These are phyloP conservation scores for Teunomyces gatunensis DNA, from an alignment of 805 yeast species.

Conservation along the genomic window DNA sequence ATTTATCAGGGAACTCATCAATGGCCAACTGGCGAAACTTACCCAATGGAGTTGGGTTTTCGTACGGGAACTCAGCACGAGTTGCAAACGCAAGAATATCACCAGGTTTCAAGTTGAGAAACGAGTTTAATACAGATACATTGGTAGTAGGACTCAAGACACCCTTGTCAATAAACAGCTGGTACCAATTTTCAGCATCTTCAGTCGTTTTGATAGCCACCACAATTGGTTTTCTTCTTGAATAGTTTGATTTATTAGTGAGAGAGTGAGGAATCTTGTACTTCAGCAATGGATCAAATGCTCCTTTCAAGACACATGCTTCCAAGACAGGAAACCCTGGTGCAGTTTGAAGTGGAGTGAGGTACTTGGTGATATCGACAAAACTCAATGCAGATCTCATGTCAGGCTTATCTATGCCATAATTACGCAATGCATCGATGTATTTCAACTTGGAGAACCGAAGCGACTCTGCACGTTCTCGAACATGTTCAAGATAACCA, in stretches of 20 bases:
- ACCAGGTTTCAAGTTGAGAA: conserved; percentile 53
- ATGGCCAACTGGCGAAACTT: conserved; percentile 74
- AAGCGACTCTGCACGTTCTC: conserved; percentile 9
- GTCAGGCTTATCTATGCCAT: conserved; percentile 96
- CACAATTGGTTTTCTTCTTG: conserved; percentile 56
- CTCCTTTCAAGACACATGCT: conserved; percentile 60
- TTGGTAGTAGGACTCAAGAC: conserved; percentile 19
- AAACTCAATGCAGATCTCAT: conserved; percentile 61
- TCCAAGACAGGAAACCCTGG: conserved; percentile 68
- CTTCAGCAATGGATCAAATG: conserved; percentile 25
- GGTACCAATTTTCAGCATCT: conserved; percentile 45
- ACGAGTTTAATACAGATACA: conserved; percentile 12
- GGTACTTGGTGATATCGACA: conserved; percentile 42
- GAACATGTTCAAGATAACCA: conserved; percentile 28
- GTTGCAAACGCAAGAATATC: conserved; percentile 79
- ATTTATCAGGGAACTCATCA: conserved; percentile 47
- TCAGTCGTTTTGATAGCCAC: conserved; percentile 46
- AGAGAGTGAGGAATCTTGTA: conserved; percentile 37
- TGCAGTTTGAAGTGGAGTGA: conserved; percentile 25
- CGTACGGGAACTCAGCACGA: conserved; percentile 69
- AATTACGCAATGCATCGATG: conserved; percentile 62
- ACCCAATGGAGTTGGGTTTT: conserved; percentile 95
- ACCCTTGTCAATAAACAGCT: conserved; percentile 29
- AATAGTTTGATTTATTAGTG: conserved; percentile 44
- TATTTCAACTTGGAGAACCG: conserved; percentile 52